Conservation (phyloP, 2,329 filamentous ascomycete species). For the Calonectria pseudoreteaudii region DNA sequence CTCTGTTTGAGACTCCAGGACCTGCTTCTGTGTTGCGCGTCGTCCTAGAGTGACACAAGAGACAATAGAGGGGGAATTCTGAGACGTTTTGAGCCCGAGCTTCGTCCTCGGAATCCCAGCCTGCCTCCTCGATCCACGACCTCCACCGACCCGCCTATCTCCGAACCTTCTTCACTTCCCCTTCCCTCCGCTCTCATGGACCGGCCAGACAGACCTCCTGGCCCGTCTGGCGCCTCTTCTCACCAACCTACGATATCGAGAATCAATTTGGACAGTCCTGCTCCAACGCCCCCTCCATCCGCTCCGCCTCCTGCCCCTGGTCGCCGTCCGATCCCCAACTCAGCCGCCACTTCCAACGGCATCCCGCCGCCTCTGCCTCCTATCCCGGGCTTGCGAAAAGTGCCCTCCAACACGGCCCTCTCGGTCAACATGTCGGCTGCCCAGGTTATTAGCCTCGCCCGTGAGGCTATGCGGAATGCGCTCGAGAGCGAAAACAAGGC, state of each 20-base stretch:
- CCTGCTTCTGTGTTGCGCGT: conserved; percentile 36
- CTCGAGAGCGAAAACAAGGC: conserved; percentile 75
- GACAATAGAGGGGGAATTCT: conserved; percentile 42
- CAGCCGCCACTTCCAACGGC: conserved; percentile 54
- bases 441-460: conserved; percentile 74
- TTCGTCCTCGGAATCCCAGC: conserved; percentile 34
- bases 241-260: conserved; percentile 46
- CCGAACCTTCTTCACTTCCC: conserved; percentile 32
- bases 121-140: conserved; percentile 34
- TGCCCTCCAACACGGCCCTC: conserved; percentile 59
- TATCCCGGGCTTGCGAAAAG: conserved; percentile 60
- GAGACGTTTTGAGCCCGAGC: conserved; percentile 45
- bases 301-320: conserved; percentile 37
- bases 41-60: conserved; percentile 37
- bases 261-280: conserved; percentile 53
- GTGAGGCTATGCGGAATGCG: conserved; percentile 75
- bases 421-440: conserved; percentile 67
- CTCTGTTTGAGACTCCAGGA: conserved; percentile 38
- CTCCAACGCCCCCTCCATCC: conserved; percentile 41
- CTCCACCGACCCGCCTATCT: conserved; percentile 34
- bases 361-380: conserved; percentile 58
- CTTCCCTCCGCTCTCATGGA: conserved; percentile 47
- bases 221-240: conserved; percentile 36
- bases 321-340: conserved; percentile 54
- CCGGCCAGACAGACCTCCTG: conserved; percentile 48